Evolutionary conservation across 2,329 filamentous ascomycete genomes (phyloP).

Genomic region (Fulvia fulva): DNA sequence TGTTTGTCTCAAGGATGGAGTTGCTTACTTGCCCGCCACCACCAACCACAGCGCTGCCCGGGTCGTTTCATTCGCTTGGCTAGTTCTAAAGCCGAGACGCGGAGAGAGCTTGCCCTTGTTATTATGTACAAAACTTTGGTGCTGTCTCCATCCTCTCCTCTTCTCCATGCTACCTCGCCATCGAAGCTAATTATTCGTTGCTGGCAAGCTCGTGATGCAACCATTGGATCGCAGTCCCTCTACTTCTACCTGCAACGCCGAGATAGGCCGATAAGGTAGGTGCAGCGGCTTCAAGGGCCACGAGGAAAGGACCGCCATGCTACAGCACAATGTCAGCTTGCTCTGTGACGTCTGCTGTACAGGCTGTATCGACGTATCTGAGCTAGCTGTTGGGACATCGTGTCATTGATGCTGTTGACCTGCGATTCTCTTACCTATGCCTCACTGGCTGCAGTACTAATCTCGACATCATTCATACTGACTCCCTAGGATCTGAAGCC

Average conservation of each 20-base stretch:
- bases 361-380: background rate
- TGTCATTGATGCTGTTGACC: background rate
- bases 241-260: background rate
- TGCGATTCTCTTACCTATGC: background rate
- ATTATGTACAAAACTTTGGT: background rate
- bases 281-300: background rate
- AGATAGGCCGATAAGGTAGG: conserved; percentile 12
- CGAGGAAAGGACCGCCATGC: conserved; percentile 8
- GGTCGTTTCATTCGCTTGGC: background rate
- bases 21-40: background rate
- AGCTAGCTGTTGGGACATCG: background rate
- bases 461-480: background rate
- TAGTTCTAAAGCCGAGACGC: background rate
- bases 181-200: conserved; percentile 1
- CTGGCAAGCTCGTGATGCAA: conserved; percentile 13
- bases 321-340: conserved; percentile 8
- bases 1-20: background rate
- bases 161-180: conserved; percentile 7
- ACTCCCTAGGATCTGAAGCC: background rate
- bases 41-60: background rate
- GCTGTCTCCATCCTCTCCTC: background rate
- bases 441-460: background rate
- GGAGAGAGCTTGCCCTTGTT: background rate
- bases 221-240: conserved; percentile 7
- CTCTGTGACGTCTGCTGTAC: conserved; percentile 15